Base-by-base conservation (phyloP, 208 protist species). In the Herpetomonas tarakana region DNA sequence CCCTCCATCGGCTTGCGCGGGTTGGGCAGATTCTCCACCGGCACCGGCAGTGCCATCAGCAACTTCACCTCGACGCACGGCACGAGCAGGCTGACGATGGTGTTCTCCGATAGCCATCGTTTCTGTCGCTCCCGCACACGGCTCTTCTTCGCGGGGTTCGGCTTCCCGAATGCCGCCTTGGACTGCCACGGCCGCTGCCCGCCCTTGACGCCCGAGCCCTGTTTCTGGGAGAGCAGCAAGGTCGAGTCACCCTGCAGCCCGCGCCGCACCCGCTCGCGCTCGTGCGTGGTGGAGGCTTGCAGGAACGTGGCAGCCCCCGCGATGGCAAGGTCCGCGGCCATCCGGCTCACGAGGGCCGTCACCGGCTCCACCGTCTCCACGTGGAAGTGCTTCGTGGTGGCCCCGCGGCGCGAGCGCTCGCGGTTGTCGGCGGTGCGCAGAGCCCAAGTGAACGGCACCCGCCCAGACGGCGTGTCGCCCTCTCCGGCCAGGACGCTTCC, bases 371-470 rank as follows among this genome's bases (percentile, higher is more conserved):
- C 56, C 18, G 78, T 28, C 25, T 89, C 81, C 12, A 92, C 25
- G 70, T 95, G 86, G 1, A 86, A 28, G 56, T 95, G 89, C 44
- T 81, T 83, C 22, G 89, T 86, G 2, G 89, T 95, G 7, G 78
- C 64, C 21, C 81, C 79, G 44, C 74, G 52, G 41, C 69, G 58
- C 7, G 81, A 89, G 14, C 86, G 80, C 65, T 83, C 76, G 11
- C 74, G 52, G 69, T 95, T 92, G 68, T 95, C 85, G 11, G 79
- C 77, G 26, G 59, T 35, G 14, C 82, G 77, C 49, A 60, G 49
- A 12, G 83, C 74, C 77, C 83, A 93, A 2, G 58, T 31, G 38
- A 45, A 61, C 26, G 44, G 47, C 28, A 41, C 30, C 44, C 16
- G 44, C 44, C 19, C 6, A 4, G 16, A 22, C 19, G 19, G 16